Percentiles rank a stretch among this genome's conserved stretches.
These are phyloP conservation scores for Sphaerulina populicola DNA, from an alignment of 2,329 filamentous ascomycete species.

Conservation along the genomic window DNA sequence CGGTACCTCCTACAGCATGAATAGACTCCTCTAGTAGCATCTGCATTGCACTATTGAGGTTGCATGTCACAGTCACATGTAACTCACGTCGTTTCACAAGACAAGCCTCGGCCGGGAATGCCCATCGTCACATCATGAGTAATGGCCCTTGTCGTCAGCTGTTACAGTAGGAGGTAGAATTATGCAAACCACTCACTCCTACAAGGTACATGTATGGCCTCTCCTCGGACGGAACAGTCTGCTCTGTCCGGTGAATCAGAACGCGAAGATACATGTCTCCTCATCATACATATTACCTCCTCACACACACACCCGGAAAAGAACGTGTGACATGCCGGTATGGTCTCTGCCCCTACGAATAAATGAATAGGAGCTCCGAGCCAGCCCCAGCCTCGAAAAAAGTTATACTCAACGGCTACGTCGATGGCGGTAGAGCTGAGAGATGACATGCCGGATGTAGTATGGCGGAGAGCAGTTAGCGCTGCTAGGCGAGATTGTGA, in stretches of 20 bases:
- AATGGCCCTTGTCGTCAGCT: constrained; percentile 5
- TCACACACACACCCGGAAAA: too few relatives aligned
- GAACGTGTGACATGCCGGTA: too few relatives aligned
- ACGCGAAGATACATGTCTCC: too few relatives aligned
- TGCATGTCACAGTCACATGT: neutral
- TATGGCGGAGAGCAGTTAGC: neutral
- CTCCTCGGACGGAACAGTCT: too few relatives aligned
- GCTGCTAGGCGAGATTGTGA: constrained; percentile 3
- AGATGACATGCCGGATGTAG: constrained; percentile 5
- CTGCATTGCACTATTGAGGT: neutral
- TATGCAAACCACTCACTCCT: neutral
- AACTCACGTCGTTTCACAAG: neutral
- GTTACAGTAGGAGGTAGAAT: neutral
- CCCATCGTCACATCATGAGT: neutral
- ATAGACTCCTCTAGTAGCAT: too few relatives aligned
- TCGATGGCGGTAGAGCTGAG: neutral
- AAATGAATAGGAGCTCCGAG: too few relatives aligned
- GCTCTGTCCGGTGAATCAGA: too few relatives aligned
- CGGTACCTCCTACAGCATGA: too few relatives aligned
- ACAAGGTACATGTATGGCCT: too few relatives aligned
- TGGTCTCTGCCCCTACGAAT: too few relatives aligned
- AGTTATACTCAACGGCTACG: neutral
- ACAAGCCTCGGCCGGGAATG: constrained; percentile 1
- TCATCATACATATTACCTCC: too few relatives aligned
- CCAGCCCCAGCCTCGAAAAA: too few relatives aligned